A percentile compares a stretch with the other conserved stretches of the same genome.
phyloP scores from a whole-genome alignment of 2,329 filamentous ascomycete genomes.

The Cladosporium sp. region DNA sequence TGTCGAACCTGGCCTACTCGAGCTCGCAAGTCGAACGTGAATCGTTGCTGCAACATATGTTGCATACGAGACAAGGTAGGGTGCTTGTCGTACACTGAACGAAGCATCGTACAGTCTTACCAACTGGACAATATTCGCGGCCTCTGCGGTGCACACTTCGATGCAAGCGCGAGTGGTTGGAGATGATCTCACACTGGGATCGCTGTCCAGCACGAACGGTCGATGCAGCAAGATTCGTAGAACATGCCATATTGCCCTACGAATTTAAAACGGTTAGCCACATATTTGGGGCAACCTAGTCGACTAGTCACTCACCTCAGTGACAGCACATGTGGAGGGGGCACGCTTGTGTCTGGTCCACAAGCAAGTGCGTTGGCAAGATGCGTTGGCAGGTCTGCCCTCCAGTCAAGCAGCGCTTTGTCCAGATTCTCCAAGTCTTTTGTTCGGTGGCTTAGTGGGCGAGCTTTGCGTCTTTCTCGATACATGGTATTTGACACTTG shows the following conservation, averaged over 20 bases:
- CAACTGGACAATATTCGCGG: conserved; percentile 40
- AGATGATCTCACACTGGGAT: conserved; percentile 14
- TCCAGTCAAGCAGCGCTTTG: conserved; percentile 7
- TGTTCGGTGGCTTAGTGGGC: conserved; percentile 1
- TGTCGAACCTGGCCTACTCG: conserved; percentile 35
- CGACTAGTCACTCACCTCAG: not conserved
- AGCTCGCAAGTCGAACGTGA: conserved; percentile 47
- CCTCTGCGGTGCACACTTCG: conserved; percentile 42
- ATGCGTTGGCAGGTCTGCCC: not conserved
- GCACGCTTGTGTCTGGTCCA: conserved; percentile 7
- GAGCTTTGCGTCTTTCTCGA: not conserved
- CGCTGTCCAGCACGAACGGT: conserved; percentile 6
- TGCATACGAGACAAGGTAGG: conserved; percentile 51
- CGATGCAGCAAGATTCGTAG: conserved; percentile 5
- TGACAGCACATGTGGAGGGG: conserved; percentile 6
- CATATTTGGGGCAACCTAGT: not conserved
- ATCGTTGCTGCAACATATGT: conserved; percentile 52
- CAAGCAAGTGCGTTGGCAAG: conserved; percentile 3
- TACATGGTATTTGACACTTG: conserved; percentile 8
- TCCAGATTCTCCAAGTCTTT: conserved; percentile 6
- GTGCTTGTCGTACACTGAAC: conserved; percentile 44
- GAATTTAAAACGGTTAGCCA: not conserved
- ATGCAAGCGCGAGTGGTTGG: conserved; percentile 40
- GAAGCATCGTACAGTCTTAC: conserved; percentile 41
- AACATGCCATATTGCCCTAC: conserved; percentile 10